phyloP scores from a whole-genome alignment of 306 rosid genomes.

The Vigna hirtella region DNA sequence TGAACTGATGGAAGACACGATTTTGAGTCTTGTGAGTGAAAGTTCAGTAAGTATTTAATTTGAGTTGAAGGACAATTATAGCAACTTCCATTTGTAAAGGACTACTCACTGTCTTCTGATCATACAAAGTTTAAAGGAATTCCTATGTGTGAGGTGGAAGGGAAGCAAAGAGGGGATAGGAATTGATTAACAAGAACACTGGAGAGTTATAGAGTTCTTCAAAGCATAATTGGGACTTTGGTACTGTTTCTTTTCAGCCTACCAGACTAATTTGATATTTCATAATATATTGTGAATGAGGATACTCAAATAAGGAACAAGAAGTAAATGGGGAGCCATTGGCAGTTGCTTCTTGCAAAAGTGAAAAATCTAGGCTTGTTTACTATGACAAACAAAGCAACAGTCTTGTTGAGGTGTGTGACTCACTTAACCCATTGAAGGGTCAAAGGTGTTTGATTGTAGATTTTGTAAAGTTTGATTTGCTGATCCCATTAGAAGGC shows the following conservation, averaged over 20 bases:
- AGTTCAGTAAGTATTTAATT: constrained; percentile 46
- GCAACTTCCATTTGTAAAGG: constrained; percentile 49
- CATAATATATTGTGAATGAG: constrained; percentile 41
- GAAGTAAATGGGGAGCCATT: constrained; percentile 42
- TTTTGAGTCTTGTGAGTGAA: constrained; percentile 55
- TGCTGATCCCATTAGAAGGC: constrained; percentile 56
- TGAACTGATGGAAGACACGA: constrained; percentile 74
- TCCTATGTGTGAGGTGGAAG: constrained; percentile 36
- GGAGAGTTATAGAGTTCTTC: constrained; percentile 34
- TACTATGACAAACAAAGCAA: constrained; percentile 39
- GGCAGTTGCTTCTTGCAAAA: constrained; percentile 47
- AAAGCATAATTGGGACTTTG: constrained; percentile 32
- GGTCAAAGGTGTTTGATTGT: constrained; percentile 32
- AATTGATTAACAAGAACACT: constrained; percentile 25
- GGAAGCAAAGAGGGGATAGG: constrained; percentile 32
- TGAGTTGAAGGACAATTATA: constrained; percentile 44
- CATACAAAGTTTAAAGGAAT: constrained; percentile 5
- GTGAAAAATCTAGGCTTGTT: constrained; percentile 42
- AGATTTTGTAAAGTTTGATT: constrained; percentile 62
- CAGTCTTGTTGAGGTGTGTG: constrained; percentile 37
- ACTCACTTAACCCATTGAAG: constrained; percentile 29
- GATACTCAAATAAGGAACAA: constrained; percentile 48
- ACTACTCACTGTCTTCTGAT: constrained; percentile 22
- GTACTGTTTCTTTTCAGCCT: constrained; percentile 47
- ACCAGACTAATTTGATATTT: constrained; percentile 47